A percentile compares a stretch with the other conserved stretches of the same genome.
Conservation (phyloP, 306 rosid genomes). For the Purshia tridentata region DNA sequence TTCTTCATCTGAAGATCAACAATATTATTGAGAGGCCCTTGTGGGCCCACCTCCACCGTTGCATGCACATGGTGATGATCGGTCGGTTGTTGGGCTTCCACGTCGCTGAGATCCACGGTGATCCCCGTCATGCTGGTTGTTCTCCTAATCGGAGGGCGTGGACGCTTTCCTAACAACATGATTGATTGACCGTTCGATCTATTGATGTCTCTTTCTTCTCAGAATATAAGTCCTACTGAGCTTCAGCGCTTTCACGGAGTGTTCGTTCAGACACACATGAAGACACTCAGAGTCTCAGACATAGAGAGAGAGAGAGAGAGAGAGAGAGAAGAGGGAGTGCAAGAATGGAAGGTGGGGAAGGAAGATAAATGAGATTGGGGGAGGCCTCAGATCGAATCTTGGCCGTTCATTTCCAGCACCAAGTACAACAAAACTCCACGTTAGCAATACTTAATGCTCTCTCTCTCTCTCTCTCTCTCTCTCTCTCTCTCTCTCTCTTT, state of each 20-base stretch:
- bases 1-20: too few relatives aligned
- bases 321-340: slow-evolving; percentile 23
- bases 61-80: slow-evolving; percentile 19
- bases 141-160: slow-evolving; percentile 53
- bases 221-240: too few relatives aligned
- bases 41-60: slow-evolving; percentile 1
- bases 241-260: too few relatives aligned
- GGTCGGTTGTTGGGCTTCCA: slow-evolving; percentile 27
- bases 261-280: too few relatives aligned
- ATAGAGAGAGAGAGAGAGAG: slow-evolving; percentile 3
- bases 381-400: slow-evolving; percentile 40
- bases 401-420: slow-evolving; percentile 54
- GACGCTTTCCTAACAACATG: slow-evolving; percentile 76
- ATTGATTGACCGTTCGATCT: neutral
- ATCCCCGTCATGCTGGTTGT: slow-evolving; percentile 69
- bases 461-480: neutral
- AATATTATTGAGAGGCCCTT: neutral
- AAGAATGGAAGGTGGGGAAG: slow-evolving; percentile 37
- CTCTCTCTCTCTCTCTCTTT: neutral
- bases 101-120: slow-evolving; percentile 32
- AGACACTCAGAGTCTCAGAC: neutral
- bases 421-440: slow-evolving; percentile 29
- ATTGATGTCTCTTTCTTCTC: too few relatives aligned
- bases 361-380: slow-evolving; percentile 45
- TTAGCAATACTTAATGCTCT: neutral